Conservation (phyloP, 352 stramenopile species). For the Globisporangium spinosum region DNA sequence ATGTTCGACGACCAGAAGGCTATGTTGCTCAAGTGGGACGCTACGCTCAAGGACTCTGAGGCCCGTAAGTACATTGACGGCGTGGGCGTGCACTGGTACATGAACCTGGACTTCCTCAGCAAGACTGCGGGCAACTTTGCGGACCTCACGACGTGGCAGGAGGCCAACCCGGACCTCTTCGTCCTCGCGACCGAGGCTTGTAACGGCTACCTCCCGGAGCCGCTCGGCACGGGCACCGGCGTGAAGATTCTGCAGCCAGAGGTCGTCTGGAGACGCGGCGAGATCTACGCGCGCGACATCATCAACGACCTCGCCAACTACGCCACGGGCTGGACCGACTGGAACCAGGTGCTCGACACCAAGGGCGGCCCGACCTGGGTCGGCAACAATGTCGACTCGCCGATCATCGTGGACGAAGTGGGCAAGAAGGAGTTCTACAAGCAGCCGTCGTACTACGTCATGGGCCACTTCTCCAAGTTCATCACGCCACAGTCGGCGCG, state of each 20-base stretch:
- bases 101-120: conserved; percentile 51
- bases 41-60: conserved; percentile 43
- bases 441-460: conserved; percentile 79
- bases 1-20: conserved; percentile 84
- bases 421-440: conserved; percentile 68
- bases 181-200: conserved; percentile 85
- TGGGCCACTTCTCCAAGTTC: conserved; percentile 77
- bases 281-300: conserved; percentile 85
- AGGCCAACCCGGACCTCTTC: conserved; percentile 64
- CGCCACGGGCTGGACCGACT: conserved; percentile 82
- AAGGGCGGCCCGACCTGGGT: conserved; percentile 72
- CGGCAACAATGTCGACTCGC: conserved; percentile 61
- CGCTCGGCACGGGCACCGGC: conserved; percentile 42
- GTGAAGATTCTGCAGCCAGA: conserved; percentile 40
- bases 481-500: conserved; percentile 46
- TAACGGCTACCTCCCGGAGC: conserved; percentile 49
- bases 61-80: conserved; percentile 72
- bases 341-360: conserved; percentile 84
- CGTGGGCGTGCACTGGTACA: conserved; percentile 88
- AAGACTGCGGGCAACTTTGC: conserved; percentile 45
- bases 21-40: conserved; percentile 39
- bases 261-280: conserved; percentile 57
- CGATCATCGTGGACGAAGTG: conserved; percentile 65
- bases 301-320: conserved; percentile 82
- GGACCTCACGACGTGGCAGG: conserved; percentile 46